Evolutionary conservation across 352 stramenopile species (phyloP).

Genomic region (Globisporangium iwayamae): DNA sequence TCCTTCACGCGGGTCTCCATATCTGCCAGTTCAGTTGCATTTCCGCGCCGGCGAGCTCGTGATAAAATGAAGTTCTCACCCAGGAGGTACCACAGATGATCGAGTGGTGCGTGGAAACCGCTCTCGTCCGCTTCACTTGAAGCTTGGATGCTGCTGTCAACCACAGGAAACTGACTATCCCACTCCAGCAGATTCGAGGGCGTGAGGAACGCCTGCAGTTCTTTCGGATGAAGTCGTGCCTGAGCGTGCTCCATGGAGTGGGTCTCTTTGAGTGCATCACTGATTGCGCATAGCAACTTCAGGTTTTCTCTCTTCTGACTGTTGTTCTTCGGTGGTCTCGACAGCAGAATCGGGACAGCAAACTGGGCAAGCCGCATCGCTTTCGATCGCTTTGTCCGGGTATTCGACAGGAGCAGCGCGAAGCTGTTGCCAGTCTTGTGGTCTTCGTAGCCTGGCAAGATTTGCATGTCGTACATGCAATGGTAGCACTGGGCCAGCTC

Average conservation of each 20-base stretch:
- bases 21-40: constrained; percentile 50
- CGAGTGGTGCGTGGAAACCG: constrained; percentile 17
- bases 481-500: constrained; percentile 64
- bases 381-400: constrained; percentile 18
- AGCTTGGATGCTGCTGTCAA: background rate
- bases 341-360: constrained; percentile 55
- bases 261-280: constrained; percentile 30
- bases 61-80: constrained; percentile 69
- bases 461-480: constrained; percentile 72
- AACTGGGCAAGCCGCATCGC: constrained; percentile 43
- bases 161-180: constrained; percentile 9
- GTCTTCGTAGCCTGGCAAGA: constrained; percentile 51
- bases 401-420: constrained; percentile 21
- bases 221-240: background rate
- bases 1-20: constrained; percentile 60
- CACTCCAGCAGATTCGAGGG: constrained; percentile 36
- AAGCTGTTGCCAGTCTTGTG: constrained; percentile 52
- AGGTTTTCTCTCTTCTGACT: constrained; percentile 73
- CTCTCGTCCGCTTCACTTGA: background rate
- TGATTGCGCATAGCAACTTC: constrained; percentile 58
- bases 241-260: constrained; percentile 7
- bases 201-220: constrained; percentile 32
- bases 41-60: constrained; percentile 55
- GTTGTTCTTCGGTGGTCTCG: constrained; percentile 55
- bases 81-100: constrained; percentile 70